These are phyloP conservation scores for Scheffersomyces coipomensis DNA, from an alignment of 805 yeast genomes.

Conservation along the genomic window DNA sequence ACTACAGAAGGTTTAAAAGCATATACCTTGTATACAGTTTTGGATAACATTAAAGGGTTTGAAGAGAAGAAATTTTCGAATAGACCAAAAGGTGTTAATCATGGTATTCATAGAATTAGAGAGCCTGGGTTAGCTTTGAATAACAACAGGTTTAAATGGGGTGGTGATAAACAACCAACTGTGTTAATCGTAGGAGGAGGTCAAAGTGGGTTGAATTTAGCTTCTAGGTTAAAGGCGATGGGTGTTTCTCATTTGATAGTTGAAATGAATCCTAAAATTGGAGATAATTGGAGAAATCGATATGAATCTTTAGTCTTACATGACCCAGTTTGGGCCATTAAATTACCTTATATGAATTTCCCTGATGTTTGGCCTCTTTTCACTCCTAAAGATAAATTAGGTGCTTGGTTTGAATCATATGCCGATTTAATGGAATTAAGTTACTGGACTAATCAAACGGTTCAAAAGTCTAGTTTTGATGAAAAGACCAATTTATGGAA, in stretches of 20 bases:
- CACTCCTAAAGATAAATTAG: slow-evolving; percentile 45
- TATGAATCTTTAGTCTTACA: slow-evolving; percentile 45
- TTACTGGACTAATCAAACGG: slow-evolving; percentile 22
- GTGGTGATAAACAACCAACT: slow-evolving; percentile 32
- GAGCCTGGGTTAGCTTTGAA: slow-evolving; percentile 39
- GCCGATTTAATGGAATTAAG: slow-evolving; percentile 40
- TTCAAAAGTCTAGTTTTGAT: slow-evolving; percentile 28
- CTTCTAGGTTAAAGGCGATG: slow-evolving; percentile 41
- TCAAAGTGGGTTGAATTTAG: slow-evolving; percentile 42
- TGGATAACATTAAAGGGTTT: slow-evolving; percentile 28
- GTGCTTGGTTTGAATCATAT: slow-evolving; percentile 42
- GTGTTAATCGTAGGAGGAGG: slow-evolving; percentile 49
- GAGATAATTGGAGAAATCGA: slow-evolving; percentile 48
- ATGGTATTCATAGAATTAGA: slow-evolving; percentile 37
- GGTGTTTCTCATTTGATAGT: slow-evolving; percentile 41
- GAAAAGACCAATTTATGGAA: slow-evolving; percentile 13
- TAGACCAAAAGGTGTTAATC: slow-evolving; percentile 36
- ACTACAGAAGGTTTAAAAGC: slow-evolving; percentile 28
- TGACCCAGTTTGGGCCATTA: slow-evolving; percentile 45
- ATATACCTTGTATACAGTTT: slow-evolving; percentile 26
- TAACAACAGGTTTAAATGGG: slow-evolving; percentile 23
- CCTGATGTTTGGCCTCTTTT: slow-evolving; percentile 43
- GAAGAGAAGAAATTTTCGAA: slow-evolving; percentile 29
- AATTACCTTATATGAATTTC: slow-evolving; percentile 37
- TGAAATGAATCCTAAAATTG: slow-evolving; percentile 34